Evolutionary conservation across 2,329 filamentous ascomycete genomes (phyloP), one percentile per base, ranked within the genome.

Genomic region (Aspergillus tubingensis): DNA sequence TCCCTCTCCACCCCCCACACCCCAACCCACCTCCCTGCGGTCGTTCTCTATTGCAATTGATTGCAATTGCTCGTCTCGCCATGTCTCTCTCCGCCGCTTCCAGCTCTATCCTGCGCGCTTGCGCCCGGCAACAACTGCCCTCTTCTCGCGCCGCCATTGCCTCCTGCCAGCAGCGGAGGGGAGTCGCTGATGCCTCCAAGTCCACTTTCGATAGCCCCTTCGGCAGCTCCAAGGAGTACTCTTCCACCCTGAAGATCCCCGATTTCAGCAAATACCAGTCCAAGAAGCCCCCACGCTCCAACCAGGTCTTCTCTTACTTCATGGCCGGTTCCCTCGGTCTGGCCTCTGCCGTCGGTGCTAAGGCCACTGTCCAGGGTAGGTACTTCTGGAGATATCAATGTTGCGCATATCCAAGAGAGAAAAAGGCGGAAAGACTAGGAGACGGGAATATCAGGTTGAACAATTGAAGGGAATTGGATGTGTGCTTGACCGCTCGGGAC

Each of bases 321-420:
- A 96, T 98, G 91, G 95, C 96, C 68, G 95, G 95, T 73, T 89
- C 91, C 59, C 90, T 99, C 85, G 95, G 95, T 76, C 90, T 95
- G 74, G 85, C 98, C 77, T 88, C 90, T 67, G 94, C 94, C 61
- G 90, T 95, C 69, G 94, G 94, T 75, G 95, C 94, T 77, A 99
- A 99, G 89, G 92, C 91, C 72, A 98, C 95, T 67, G 92, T 99
- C 70, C 92, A 97, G 86, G 94, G 95, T 99, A 87, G 77, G 90
- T 79, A 62, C 64, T 63, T 56, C 49, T 62, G 59, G 61, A 23
- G 41, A 51, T 58, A 55, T 47, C 57, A 50, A 41, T 57, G 52
- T 19, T 38, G 10, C 17, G n/a, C 36, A 15, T 23, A 25, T 51
- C 7, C 8, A 44, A 27, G 25, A 57, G 48, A 10, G 25, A 57